These are phyloP conservation scores for Sclerotinia borealis DNA, from an alignment of 2,329 filamentous ascomycete species.

Conservation along the genomic window DNA sequence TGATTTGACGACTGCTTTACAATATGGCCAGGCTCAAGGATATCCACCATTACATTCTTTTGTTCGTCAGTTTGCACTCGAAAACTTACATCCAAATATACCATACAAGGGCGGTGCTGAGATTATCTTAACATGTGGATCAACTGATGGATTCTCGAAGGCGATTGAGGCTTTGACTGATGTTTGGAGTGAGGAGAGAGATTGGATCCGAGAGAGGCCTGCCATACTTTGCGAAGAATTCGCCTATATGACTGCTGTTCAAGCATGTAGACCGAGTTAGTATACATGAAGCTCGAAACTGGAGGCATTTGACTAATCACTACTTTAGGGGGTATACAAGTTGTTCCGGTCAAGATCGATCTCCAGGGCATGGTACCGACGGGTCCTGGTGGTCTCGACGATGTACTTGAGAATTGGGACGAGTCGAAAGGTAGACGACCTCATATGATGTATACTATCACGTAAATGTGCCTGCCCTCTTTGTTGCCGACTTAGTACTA, in stretches of 20 bases:
- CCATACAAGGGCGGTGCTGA: constrained; percentile 74
- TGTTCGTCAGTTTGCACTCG: constrained; percentile 68
- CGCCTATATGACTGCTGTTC: constrained; percentile 71
- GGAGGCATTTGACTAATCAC: not conserved
- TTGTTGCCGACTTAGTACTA: constrained; percentile 12
- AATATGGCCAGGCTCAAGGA: constrained; percentile 79
- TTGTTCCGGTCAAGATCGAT: constrained; percentile 71
- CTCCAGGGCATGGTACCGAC: constrained; percentile 69
- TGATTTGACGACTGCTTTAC: constrained; percentile 73
- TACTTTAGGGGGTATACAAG: constrained; percentile 46
- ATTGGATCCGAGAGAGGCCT: constrained; percentile 64
- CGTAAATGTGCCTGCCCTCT: constrained; percentile 47
- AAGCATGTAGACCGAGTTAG: constrained; percentile 49
- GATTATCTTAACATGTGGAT: constrained; percentile 71
- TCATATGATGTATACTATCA: constrained; percentile 84
- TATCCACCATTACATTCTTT: constrained; percentile 75
- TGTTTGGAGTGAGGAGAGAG: constrained; percentile 63
- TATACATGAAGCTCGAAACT: not conserved
- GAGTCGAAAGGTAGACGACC: constrained; percentile 65
- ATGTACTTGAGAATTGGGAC: constrained; percentile 82
- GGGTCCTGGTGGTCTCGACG: constrained; percentile 67
- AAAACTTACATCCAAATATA: constrained; percentile 73
- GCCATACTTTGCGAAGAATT: constrained; percentile 75
- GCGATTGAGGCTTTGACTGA: constrained; percentile 68
- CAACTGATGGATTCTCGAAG: constrained; percentile 82